phyloP scores from a whole-genome alignment of 2,329 filamentous ascomycete genomes.

The Colletotrichum paranaense region DNA sequence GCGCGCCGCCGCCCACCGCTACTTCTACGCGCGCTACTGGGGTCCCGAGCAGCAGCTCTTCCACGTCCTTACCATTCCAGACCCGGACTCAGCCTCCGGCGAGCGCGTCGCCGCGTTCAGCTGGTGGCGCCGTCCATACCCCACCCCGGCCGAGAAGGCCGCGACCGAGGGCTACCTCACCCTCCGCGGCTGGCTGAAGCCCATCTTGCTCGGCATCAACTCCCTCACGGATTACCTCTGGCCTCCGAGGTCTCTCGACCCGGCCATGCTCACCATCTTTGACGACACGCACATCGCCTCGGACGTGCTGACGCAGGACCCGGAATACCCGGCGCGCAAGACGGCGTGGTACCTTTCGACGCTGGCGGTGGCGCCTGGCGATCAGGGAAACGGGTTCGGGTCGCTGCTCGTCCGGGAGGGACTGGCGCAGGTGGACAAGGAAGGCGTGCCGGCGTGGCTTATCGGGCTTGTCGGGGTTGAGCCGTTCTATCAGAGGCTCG shows the following conservation, averaged over 20 bases:
- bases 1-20: constrained; percentile 39
- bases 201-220: constrained; percentile 41
- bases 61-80: constrained; percentile 41
- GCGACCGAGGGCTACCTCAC: constrained; percentile 32
- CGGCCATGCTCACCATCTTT: constrained; percentile 39
- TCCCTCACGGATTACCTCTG: constrained; percentile 41
- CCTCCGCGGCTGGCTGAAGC: constrained; percentile 43
- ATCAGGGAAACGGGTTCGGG: constrained; percentile 47
- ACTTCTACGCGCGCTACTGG: constrained; percentile 48
- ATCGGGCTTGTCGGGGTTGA: constrained; percentile 46
- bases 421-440: constrained; percentile 42
- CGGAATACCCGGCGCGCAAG: constrained; percentile 43
- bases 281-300: constrained; percentile 41
- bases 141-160: constrained; percentile 16
- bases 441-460: constrained; percentile 46
- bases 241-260: constrained; percentile 40
- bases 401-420: constrained; percentile 45
- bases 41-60: constrained; percentile 42
- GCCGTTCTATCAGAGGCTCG: constrained; percentile 46
- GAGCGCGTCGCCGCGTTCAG: constrained; percentile 44
- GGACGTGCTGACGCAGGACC: constrained; percentile 39
- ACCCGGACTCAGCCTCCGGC: constrained; percentile 33
- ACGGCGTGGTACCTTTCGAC: constrained; percentile 50
- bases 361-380: constrained; percentile 44
- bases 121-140: constrained; percentile 47